These are phyloP conservation scores for Aspergillus ochraceus DNA, from an alignment of 2,329 filamentous ascomycete species.

Conservation along the genomic window DNA sequence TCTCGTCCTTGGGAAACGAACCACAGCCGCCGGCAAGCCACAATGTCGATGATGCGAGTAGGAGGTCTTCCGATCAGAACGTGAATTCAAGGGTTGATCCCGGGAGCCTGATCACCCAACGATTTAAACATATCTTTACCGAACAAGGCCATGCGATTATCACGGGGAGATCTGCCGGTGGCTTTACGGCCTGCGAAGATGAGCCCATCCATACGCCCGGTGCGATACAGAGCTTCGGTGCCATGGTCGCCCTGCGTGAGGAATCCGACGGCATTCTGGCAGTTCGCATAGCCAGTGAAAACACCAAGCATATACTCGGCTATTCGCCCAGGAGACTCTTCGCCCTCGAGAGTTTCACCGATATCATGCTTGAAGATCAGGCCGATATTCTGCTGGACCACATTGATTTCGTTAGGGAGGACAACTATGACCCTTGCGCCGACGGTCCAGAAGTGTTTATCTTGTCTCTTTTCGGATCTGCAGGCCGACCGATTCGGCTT, in stretches of 20 bases:
- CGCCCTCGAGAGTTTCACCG: constrained; percentile 70
- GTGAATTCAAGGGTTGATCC: constrained; percentile 32
- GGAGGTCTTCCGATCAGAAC: background rate
- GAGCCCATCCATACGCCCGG: constrained; percentile 85
- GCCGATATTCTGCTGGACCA: constrained; percentile 81
- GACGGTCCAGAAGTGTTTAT: constrained; percentile 88
- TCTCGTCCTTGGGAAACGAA: background rate
- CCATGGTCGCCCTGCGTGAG: constrained; percentile 67
- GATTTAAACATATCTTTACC: constrained; percentile 76
- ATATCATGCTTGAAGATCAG: constrained; percentile 81
- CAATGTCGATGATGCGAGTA: background rate
- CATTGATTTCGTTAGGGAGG: constrained; percentile 82
- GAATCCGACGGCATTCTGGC: constrained; percentile 66
- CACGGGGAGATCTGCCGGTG: constrained; percentile 71
- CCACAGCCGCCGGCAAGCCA: background rate
- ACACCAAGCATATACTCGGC: constrained; percentile 72
- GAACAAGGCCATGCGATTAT: constrained; percentile 80
- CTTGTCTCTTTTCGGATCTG: constrained; percentile 65
- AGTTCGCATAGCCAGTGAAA: constrained; percentile 78
- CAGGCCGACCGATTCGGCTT: constrained; percentile 62
- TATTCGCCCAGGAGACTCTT: constrained; percentile 78
- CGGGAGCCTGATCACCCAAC: constrained; percentile 61
- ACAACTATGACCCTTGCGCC: constrained; percentile 69
- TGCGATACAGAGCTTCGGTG: constrained; percentile 78
- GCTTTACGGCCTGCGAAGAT: constrained; percentile 79